phyloP scores from a whole-genome alignment of 352 stramenopile genomes.

The Globisporangium spiculum region DNA sequence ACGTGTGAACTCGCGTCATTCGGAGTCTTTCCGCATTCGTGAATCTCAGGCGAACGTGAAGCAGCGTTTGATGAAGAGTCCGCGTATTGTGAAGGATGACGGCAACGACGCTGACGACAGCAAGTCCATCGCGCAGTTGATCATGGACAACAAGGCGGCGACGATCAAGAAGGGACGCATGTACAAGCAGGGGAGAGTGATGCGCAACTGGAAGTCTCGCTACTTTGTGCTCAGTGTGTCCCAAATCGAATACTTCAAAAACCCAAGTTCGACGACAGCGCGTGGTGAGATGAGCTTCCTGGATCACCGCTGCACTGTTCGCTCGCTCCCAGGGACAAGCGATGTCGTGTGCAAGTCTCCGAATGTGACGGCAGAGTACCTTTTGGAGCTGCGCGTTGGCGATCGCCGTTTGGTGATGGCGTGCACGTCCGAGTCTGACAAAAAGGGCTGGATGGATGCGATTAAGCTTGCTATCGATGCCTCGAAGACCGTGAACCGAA shows the following conservation, averaged over 20 bases:
- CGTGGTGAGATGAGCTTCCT: constrained; percentile 82
- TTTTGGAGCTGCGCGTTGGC: constrained; percentile 73
- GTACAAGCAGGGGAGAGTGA: constrained; percentile 84
- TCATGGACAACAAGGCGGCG: constrained; percentile 80
- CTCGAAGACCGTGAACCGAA: constrained; percentile 78
- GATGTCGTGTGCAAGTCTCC: constrained; percentile 75
- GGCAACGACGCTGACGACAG: constrained; percentile 68
- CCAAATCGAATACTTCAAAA: constrained; percentile 86
- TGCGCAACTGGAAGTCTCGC: constrained; percentile 85
- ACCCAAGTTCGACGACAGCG: constrained; percentile 68
- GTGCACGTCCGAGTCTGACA: constrained; percentile 80
- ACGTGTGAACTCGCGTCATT: constrained; percentile 78
- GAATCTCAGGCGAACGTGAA: constrained; percentile 60
- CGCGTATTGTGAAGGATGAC: constrained; percentile 71
- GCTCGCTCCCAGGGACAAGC: constrained; percentile 51
- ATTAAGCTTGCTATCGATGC: constrained; percentile 84
- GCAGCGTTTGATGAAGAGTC: constrained; percentile 69
- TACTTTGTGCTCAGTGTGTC: constrained; percentile 87
- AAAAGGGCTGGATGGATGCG: constrained; percentile 85
- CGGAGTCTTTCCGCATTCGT: constrained; percentile 66
- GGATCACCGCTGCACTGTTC: constrained; percentile 73
- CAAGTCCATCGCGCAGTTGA: constrained; percentile 81
- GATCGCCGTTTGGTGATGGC: constrained; percentile 82
- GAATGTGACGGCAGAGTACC: constrained; percentile 64
- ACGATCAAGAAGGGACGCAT: constrained; percentile 88